These are phyloP conservation scores for Trichoderma hamatum DNA, from an alignment of 2,329 filamentous ascomycete genomes.

Conservation along the genomic window DNA sequence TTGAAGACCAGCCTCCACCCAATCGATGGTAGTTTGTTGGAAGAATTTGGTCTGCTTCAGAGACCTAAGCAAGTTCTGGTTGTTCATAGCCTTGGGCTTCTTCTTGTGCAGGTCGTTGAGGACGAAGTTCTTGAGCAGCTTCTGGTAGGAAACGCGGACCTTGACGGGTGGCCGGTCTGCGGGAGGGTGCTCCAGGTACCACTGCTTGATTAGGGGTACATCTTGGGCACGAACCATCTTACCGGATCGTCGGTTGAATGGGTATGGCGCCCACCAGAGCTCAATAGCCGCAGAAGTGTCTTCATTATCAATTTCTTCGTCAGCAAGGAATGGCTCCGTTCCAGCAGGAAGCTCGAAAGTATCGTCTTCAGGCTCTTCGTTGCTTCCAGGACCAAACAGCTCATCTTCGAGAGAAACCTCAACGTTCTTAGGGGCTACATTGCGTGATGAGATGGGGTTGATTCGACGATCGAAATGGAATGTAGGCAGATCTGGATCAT, in stretches of 20 bases:
- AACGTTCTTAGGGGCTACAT: constrained; percentile 93
- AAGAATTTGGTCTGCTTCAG: constrained; percentile 98
- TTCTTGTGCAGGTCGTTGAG: constrained; percentile 97
- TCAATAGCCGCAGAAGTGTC: constrained; percentile 91
- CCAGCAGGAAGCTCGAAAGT: constrained; percentile 81
- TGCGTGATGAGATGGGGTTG: constrained; percentile 94
- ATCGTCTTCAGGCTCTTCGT: constrained; percentile 74
- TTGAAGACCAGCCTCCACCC: constrained; percentile 98
- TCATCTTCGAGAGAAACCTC: constrained; percentile 90
- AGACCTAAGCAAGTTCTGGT: constrained; percentile 85
- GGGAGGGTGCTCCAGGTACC: constrained; percentile 96
- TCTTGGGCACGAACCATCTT: constrained; percentile 97
- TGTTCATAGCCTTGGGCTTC: constrained; percentile 92
- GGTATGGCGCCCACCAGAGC: constrained; percentile 97
- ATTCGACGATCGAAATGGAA: constrained; percentile 99
- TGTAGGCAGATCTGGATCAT: constrained; percentile 86
- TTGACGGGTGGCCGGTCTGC: constrained; percentile 86
- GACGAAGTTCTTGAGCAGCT: constrained; percentile 92
- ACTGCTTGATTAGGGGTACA: constrained; percentile 95
- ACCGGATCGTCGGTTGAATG: constrained; percentile 91
- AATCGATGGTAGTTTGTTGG: constrained; percentile 98
- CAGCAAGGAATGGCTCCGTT: constrained; percentile 83
- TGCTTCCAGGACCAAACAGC: constrained; percentile 80
- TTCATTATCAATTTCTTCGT: constrained; percentile 85
- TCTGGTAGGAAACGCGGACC: constrained; percentile 97